Evolutionary conservation across 345 rosid genomes (phyloP), one percentile per base, ranked within the genome.

Genomic region (Excoecaria agallocha): DNA sequence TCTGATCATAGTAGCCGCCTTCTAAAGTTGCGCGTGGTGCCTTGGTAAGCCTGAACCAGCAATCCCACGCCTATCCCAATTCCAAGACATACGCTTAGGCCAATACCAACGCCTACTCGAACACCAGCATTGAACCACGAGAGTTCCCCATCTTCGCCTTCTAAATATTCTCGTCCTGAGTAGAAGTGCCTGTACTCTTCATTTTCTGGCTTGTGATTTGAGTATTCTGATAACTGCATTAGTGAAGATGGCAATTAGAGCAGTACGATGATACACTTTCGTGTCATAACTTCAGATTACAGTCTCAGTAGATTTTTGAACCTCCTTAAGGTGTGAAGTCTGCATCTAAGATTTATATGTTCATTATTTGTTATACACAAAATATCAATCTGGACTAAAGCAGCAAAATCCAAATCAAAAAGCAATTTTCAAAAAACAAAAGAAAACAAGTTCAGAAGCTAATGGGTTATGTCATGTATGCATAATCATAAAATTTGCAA

Each of bases 151-250:
- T 80, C 83, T 80, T 80, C 83, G 22, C 70, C 71, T 20, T 71
- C 79, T 25, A 76, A 19, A 61, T 61, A 71, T 58, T 71, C 83
- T 19, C 61, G 38, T 49, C 70, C 77, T 2, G 76, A 46, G 54
- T 59, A 67, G 17, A 51, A 8, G 68, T 67, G 59, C 25, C 10
- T 30, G 54, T 61, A 61, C 3, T 61, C 76, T 25, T 68, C 79
- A 39, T 76, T 74, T 71, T 89, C 97, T 10, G 84, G 76, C 82
- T 85, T 85, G 68, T 74, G 69, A 52, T 79, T 71, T 13, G 71
- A 71, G 83, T 84, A 83, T 20, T 84, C 91, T 59, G 69, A 66
- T 57, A 78, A 65, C 88, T 85, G 89, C 81, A 67, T 46, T 49
- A n/a, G 58, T 4, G 43, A 12, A 71, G 30, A 45, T 48, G 56